These are phyloP conservation scores for Colletotrichum australisinense DNA, from an alignment of 2,329 filamentous ascomycete species.

Conservation along the genomic window DNA sequence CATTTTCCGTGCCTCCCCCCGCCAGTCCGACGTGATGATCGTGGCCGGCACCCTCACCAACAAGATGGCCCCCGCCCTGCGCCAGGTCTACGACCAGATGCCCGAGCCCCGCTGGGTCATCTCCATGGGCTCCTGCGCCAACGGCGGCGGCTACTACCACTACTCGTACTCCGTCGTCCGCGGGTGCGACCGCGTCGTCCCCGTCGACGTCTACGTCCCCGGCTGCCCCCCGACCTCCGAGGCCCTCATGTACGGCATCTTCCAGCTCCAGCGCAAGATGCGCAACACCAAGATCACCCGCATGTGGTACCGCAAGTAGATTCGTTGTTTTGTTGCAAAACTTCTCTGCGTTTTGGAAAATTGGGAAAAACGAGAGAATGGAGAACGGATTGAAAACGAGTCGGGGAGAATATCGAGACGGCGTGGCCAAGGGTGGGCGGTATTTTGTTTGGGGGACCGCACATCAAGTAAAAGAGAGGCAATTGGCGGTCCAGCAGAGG, in stretches of 20 bases:
- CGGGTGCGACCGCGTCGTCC: slow-evolving; percentile 81
- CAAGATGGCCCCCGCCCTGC: slow-evolving; percentile 93
- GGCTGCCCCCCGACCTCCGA: slow-evolving; percentile 75
- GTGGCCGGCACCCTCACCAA: slow-evolving; percentile 93
- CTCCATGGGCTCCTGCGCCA: slow-evolving; percentile 87
- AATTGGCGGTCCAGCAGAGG: not conserved
- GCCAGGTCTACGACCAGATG: slow-evolving; percentile 97
- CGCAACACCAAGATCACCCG: slow-evolving; percentile 66
- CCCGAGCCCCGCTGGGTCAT: slow-evolving; percentile 88
- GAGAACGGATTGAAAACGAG: not conserved
- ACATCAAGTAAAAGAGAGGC: no score
- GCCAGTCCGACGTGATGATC: slow-evolving; percentile 93
- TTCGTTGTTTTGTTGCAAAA: not conserved
- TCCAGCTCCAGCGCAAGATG: slow-evolving; percentile 84
- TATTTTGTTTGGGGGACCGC: not conserved
- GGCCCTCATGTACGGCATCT: slow-evolving; percentile 76
- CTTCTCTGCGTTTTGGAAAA: not conserved
- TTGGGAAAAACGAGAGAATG: not conserved
- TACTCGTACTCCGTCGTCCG: slow-evolving; percentile 82
- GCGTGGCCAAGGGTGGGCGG: not conserved
- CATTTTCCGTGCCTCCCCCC: slow-evolving; percentile 89
- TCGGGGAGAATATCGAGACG: not conserved
- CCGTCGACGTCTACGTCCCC: slow-evolving; percentile 84
- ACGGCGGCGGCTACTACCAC: slow-evolving; percentile 88
- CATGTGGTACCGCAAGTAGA: slow-evolving; percentile 70